Evolutionary conservation across 1,284 basidiomycete genomes (phyloP).

Genomic region (Porogramme epimiltina): DNA sequence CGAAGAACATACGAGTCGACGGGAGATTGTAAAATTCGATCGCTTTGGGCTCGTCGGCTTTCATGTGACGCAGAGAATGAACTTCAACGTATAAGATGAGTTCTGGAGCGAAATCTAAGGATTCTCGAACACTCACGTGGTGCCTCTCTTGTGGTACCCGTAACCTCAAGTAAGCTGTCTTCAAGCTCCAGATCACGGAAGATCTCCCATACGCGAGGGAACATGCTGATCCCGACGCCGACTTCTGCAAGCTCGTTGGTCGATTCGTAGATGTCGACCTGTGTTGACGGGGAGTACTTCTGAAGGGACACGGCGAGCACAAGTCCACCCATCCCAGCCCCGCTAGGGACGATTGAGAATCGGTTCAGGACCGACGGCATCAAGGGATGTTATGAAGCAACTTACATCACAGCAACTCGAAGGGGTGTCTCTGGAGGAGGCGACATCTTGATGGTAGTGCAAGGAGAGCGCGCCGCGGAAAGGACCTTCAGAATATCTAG

Average conservation of each 20-base stretch:
- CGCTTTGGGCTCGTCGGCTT: conserved; percentile 12
- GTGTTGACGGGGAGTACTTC: conserved; percentile 34
- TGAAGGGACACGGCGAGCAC: conserved; percentile 37
- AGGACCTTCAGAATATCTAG: no score
- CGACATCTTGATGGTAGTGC: no score
- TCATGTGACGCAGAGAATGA: conserved; percentile 3
- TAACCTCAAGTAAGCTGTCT: conserved; percentile 13
- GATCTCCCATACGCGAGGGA: conserved; percentile 26
- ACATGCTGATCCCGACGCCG: conserved; percentile 41
- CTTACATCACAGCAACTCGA: no score
- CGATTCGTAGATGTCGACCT: conserved; percentile 44
- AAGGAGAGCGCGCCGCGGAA: no score
- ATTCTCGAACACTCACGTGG: not conserved
- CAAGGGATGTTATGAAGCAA: no score
- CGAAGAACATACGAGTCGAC: no score
- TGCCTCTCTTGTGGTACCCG: not conserved
- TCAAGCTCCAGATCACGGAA: conserved; percentile 25
- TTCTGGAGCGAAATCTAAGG: no score
- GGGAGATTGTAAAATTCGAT: not conserved
- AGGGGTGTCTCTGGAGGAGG: no score
- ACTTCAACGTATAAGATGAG: not conserved
- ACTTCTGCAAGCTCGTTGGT: conserved; percentile 38
- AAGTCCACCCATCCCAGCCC: conserved; percentile 26
- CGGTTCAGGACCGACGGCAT: no score
- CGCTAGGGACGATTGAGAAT: no score